Base-by-base conservation (phyloP, 73 alveolate genomes). In the Effrenium voratum region DNA sequence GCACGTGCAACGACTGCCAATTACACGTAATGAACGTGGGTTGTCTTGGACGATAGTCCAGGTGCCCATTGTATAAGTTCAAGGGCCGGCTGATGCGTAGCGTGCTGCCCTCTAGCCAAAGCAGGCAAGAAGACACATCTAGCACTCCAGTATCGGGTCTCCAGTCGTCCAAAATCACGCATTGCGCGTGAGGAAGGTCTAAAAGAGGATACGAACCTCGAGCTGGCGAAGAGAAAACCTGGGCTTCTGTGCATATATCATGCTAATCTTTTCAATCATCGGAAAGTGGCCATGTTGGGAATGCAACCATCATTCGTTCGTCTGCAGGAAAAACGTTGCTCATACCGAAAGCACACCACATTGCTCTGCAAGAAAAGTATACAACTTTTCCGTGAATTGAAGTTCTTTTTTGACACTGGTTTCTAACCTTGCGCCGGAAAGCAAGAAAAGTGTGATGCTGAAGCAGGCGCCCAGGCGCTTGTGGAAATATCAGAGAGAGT, bases 1-100 rank as follows among this genome's bases (percentile, higher is more conserved):
- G 45, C 85, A 75, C 85, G 19, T 75, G 47, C 85, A 75, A 40
- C 40, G 85, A 26, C 22, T 75, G 85, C 85, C 85, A 75, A 40
- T 75, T 75, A 75, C 85, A 75, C 36, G 85, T 75, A 36, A 75
- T 19, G 85, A 75, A 36, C 22, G 85, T 75, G 16, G 85, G 57
- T 41, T 75, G 85, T 36, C 38, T 40, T 19, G 85, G 85, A 28
- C 85, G 85, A 40, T 38, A 75, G 19, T 75, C 85, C 50, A 75
- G 34, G 57, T 75, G 85, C 15, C 85, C 57, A 36, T 38, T 75
- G 55, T 75, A 75, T 55, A 75, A 3, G 57, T 75, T 75, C 85
- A 75, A 38, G 3, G 85, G 85, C 5, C 57, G 26, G 55, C 40
- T 75, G 85, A 75, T 75, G 45, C 57, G 85, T 24, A 70, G 82